These are phyloP conservation scores for Friedmanniomyces endolithicus DNA, from an alignment of 495 filamentous ascomycete species.

Conservation along the genomic window DNA sequence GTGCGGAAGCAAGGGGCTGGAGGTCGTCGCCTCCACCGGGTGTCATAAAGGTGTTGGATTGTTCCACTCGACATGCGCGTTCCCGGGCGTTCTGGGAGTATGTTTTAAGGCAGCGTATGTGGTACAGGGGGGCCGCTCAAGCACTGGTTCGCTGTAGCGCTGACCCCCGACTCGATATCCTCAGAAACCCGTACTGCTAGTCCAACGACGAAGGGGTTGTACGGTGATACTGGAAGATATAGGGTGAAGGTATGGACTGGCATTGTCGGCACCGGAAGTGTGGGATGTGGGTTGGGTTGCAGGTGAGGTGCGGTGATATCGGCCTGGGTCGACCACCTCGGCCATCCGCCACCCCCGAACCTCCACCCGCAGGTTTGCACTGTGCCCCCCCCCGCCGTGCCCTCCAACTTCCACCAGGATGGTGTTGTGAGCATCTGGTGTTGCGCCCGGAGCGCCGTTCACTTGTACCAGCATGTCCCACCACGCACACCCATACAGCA, in stretches of 20 bases:
- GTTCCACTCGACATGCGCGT: neutral
- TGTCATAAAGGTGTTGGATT: neutral
- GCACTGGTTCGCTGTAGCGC: neutral
- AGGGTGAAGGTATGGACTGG: neutral
- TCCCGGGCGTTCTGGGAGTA: neutral
- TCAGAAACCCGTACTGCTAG: neutral
- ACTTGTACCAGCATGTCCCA: constrained; percentile 1
- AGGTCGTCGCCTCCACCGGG: neutral
- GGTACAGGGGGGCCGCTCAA: neutral
- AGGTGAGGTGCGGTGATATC: too few relatives aligned
- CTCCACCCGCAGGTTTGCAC: too few relatives aligned
- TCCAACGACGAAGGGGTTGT: neutral
- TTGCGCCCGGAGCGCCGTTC: constrained; percentile 3
- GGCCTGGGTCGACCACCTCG: too few relatives aligned
- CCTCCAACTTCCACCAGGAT: neutral
- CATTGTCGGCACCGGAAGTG: too few relatives aligned
- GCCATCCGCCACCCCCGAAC: neutral
- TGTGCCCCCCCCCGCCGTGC: too few relatives aligned
- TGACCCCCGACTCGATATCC: neutral
- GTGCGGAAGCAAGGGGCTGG: neutral
- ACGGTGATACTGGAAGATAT: neutral
- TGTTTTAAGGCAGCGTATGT: neutral
- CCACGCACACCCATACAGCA: constrained; percentile 10
- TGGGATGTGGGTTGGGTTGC: too few relatives aligned
- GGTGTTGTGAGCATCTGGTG: neutral